Base-by-base conservation (phyloP, 495 filamentous ascomycete genomes). In the Jackrogersella multiformis region DNA sequence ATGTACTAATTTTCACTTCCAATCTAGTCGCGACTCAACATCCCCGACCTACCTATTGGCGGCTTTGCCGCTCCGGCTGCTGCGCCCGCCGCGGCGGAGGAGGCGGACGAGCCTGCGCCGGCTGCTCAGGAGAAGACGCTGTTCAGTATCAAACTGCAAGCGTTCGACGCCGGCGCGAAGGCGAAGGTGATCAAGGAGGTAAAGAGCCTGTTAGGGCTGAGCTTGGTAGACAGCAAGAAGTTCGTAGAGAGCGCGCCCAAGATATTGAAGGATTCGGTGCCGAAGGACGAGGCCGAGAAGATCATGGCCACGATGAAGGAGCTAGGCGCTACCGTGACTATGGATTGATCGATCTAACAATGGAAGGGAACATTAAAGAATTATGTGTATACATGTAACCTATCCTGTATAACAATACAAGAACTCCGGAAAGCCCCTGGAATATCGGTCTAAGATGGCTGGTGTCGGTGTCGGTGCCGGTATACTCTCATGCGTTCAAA, bases 151-250 rank as follows among this genome's bases (percentile, higher is more conserved):
- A 97, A 96, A 78, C 89, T 99, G 34, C 85, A 90, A 77, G 89
- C 89, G 12, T 93, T 97, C 80, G 95, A 97, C 36, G 86, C 94
- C 26, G 83, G 75, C 12, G 82, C 95, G 58, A 99, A 99, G 84
- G 92, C 96, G 56, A 99, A 99, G 88, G 82, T 99, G 60, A 99
- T 99, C 83, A 99, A 99, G 87, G 95, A 99, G 85, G 89, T 99
- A 80, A 99, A 99, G 88, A 86, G 85, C 71, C 85, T 99, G 86
- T 84, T 99, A 53, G 95, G 96, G 4, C 79, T 99, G 78, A 96
- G 92, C 75, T 85, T 99, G 80, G 95, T 99, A 70, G 95, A 99
- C 80, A 97, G 93, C 81, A 99, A 99, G 89, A 99, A 99, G 85
- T 99, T 99, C 79, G 95, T 98, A 69, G 95, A 99, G 85, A 90